Percentiles rank a stretch among this genome's conserved stretches.
These are phyloP conservation scores for Salvia miltiorrhiza DNA, from an alignment of 257 asterid species.

Conservation along the genomic window DNA sequence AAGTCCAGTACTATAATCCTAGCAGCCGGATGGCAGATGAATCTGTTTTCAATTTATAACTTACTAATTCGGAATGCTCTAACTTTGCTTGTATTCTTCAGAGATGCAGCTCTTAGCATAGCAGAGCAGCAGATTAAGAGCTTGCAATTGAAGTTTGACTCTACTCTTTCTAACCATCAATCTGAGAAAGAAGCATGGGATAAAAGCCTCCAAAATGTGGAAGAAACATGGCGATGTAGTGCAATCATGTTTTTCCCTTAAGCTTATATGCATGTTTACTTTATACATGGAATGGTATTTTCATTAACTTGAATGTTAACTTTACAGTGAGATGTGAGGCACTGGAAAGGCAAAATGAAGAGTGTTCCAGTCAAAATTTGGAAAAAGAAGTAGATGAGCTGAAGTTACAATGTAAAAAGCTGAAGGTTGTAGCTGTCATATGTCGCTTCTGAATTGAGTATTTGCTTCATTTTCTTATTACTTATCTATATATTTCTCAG, in stretches of 20 bases:
- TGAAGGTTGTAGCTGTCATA: conserved; percentile 56
- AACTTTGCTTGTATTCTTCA: conserved; percentile 35
- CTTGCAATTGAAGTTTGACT: conserved; percentile 68
- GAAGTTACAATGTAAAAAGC: conserved; percentile 45
- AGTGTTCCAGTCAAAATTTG: conserved; percentile 39
- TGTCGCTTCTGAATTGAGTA: conserved; percentile 17
- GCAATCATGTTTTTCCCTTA: conserved; percentile 19
- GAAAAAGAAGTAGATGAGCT: conserved; percentile 70
- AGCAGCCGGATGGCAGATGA: conserved; percentile 7
- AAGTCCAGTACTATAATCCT: conserved; percentile 3
- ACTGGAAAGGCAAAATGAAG: conserved; percentile 58
- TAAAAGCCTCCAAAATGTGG: conserved; percentile 69
- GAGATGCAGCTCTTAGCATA: conserved; percentile 68
- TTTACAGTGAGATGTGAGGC: conserved; percentile 78
- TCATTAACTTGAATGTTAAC: conserved; percentile 19
- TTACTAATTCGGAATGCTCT: conserved; percentile 21
- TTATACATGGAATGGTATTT: no score
- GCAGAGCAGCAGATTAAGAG: conserved; percentile 65
- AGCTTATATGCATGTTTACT: conserved; percentile 7
- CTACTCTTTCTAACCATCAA: conserved; percentile 66
- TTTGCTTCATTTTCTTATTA: conserved; percentile 19
- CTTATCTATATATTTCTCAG: conserved; percentile 36
- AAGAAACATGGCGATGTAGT: conserved; percentile 94
- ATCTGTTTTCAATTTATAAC: conserved; percentile 1
- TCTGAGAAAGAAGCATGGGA: conserved; percentile 88